phyloP scores from a whole-genome alignment of 1,284 basidiomycete genomes.

The Trichosporon sp. region DNA sequence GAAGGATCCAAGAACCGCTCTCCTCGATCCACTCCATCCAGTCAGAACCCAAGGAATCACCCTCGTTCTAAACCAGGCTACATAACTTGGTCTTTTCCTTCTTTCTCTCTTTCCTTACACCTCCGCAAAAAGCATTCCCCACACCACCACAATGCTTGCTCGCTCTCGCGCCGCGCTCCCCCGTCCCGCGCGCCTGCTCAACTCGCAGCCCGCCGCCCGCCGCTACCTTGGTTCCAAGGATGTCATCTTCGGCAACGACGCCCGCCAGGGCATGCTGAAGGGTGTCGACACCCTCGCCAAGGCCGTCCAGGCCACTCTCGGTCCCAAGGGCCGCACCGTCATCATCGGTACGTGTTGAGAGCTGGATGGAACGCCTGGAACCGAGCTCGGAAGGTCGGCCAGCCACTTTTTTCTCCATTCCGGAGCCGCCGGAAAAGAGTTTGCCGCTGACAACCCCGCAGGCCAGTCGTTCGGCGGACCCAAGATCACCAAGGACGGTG shows the following conservation, averaged over 20 bases:
- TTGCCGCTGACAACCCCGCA: constrained; percentile 15
- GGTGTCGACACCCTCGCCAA: constrained; percentile 96
- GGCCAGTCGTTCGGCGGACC: constrained; percentile 89
- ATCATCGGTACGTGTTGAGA: constrained; percentile 69
- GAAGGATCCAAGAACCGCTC: neutral
- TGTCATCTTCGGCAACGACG: constrained; percentile 94
- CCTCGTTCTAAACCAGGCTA: neutral
- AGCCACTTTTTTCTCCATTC: neutral
- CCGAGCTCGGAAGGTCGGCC: neutral
- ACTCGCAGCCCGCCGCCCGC: constrained; percentile 44
- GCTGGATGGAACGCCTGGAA: neutral
- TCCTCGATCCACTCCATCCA: neutral
- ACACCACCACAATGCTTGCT: constrained; percentile 25
- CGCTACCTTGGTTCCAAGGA: constrained; percentile 78
- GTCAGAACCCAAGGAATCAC: neutral
- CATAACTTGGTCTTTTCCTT: constrained; percentile 3
- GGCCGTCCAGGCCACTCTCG: constrained; percentile 89
- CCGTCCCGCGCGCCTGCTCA: constrained; percentile 52
- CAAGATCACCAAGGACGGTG: constrained; percentile 99
- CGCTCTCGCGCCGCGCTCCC: constrained; percentile 47
- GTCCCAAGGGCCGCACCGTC: constrained; percentile 96
- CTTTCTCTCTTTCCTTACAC: constrained; percentile 6
- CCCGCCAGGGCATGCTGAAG: constrained; percentile 85
- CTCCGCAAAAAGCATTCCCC: constrained; percentile 18
- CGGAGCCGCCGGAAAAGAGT: neutral